Conservation (phyloP, 179 eudicot species). For the Silene noctiflora region DNA sequence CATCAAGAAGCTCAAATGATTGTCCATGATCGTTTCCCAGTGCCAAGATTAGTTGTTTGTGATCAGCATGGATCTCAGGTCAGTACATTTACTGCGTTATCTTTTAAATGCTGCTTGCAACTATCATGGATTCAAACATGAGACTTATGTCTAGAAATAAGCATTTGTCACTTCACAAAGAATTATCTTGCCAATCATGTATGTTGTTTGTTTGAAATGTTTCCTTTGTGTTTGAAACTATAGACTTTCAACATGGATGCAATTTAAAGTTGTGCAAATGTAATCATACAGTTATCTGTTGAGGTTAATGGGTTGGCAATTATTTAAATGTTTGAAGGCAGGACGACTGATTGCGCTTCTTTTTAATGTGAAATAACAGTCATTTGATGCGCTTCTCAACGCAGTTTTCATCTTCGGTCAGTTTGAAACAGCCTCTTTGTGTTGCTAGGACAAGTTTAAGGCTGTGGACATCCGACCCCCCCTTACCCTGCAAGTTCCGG, state of each 20-base stretch:
- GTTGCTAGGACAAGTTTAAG: too few relatives aligned
- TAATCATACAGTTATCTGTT: too few relatives aligned
- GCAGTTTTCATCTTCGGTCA: too few relatives aligned
- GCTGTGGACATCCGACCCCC: too few relatives aligned
- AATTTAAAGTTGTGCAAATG: neutral
- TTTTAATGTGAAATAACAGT: too few relatives aligned
- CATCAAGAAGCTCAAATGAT: conserved; percentile 74
- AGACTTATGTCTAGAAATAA: conserved; percentile 1
- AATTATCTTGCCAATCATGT: neutral
- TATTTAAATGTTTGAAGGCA: too few relatives aligned
- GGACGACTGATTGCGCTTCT: too few relatives aligned
- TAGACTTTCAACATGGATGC: neutral
- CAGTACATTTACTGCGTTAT: conserved; percentile 24
- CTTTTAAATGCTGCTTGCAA: too few relatives aligned
- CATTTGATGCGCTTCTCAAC: too few relatives aligned
- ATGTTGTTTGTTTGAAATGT: neutral
- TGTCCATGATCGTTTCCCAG: conserved; percentile 86
- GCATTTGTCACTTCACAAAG: neutral
- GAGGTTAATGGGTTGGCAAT: too few relatives aligned
- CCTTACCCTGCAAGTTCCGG: too few relatives aligned
- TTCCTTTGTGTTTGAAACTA: neutral
- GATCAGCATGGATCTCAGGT: conserved; percentile 99
- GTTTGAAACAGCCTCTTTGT: too few relatives aligned
- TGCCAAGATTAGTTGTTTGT: conserved; percentile 89
- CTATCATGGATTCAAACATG: neutral